Percentiles rank a stretch among this genome's conserved stretches.
These are phyloP conservation scores for Candida germanica DNA, from an alignment of 805 yeast species.

Conservation along the genomic window DNA sequence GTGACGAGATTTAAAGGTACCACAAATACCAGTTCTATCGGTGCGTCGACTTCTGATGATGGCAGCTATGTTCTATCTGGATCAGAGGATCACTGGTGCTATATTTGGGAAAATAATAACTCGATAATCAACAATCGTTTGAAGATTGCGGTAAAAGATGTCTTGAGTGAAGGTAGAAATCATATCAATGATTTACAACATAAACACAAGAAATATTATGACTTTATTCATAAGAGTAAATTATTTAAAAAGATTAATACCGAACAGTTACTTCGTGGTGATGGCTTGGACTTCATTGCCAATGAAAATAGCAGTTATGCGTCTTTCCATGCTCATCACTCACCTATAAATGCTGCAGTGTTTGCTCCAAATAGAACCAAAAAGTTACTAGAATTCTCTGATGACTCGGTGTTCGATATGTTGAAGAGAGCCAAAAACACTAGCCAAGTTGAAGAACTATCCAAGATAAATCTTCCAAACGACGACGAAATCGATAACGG, in stretches of 20 bases:
- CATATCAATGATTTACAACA: slow-evolving; percentile 30
- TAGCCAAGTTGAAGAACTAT: slow-evolving; percentile 3
- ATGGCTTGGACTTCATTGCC: slow-evolving; percentile 23
- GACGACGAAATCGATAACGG: slow-evolving; percentile 10
- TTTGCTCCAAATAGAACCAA: slow-evolving; percentile 74
- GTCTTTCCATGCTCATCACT: slow-evolving; percentile 73
- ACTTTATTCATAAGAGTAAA: slow-evolving; percentile 26
- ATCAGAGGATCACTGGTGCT: slow-evolving; percentile 85
- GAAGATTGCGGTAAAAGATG: slow-evolving; percentile 31
- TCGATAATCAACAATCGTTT: slow-evolving; percentile 39
- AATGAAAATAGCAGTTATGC: slow-evolving; percentile 61
- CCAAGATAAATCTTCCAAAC: slow-evolving; percentile 4
- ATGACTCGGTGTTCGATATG: slow-evolving; percentile 76
- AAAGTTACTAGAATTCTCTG: slow-evolving; percentile 63
- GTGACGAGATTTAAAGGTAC: slow-evolving; percentile 73
- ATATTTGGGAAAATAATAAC: slow-evolving; percentile 65
- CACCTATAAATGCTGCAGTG: slow-evolving; percentile 69
- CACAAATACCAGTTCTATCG: slow-evolving; percentile 65
- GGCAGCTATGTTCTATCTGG: slow-evolving; percentile 63
- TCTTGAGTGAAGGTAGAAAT: slow-evolving; percentile 31
- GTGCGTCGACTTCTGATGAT: slow-evolving; percentile 62
- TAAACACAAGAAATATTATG: slow-evolving; percentile 26
- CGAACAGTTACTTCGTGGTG: slow-evolving; percentile 25
- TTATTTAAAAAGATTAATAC: slow-evolving; percentile 23
- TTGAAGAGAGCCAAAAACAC: slow-evolving; percentile 21